These are phyloP conservation scores for Ilyonectria destructans DNA, from an alignment of 2,329 filamentous ascomycete species.

Conservation along the genomic window DNA sequence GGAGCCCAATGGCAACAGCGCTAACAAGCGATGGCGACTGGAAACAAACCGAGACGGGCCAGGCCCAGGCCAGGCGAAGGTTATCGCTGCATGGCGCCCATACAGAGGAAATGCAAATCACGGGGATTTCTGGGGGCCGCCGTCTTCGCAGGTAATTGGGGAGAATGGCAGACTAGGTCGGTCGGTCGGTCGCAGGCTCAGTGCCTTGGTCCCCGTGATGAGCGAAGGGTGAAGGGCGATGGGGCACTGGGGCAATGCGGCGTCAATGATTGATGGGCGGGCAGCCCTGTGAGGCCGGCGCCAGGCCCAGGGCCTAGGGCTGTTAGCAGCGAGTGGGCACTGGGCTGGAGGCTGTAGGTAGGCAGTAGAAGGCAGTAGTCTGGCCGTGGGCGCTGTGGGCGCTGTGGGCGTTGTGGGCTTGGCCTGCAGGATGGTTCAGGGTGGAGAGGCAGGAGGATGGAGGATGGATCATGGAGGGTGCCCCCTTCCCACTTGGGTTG, in stretches of 20 bases:
- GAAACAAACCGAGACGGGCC: background rate
- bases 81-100: background rate
- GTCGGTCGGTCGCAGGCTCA: background rate
- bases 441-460: background rate
- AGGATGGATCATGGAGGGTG: background rate
- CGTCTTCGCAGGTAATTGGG: constrained; percentile 2
- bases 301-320: constrained; percentile 31
- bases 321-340: background rate
- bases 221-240: background rate
- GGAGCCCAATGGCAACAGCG: background rate
- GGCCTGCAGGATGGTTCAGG: background rate
- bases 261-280: constrained; percentile 33
- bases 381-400: background rate
- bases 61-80: background rate
- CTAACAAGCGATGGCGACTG: background rate
- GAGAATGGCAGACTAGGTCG: background rate
- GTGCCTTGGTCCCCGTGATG: constrained; percentile 7
- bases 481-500: background rate
- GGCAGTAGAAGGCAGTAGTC: background rate
- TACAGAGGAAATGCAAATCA: background rate
- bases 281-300: constrained; percentile 48
- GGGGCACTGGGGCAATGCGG: constrained; percentile 4
- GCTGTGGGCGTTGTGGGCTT: background rate
- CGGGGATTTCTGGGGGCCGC: background rate
- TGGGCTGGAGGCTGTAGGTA: background rate